Evolutionary conservation across 441 rosid genomes (phyloP).

Genomic region (Pelargonium australe): DNA sequence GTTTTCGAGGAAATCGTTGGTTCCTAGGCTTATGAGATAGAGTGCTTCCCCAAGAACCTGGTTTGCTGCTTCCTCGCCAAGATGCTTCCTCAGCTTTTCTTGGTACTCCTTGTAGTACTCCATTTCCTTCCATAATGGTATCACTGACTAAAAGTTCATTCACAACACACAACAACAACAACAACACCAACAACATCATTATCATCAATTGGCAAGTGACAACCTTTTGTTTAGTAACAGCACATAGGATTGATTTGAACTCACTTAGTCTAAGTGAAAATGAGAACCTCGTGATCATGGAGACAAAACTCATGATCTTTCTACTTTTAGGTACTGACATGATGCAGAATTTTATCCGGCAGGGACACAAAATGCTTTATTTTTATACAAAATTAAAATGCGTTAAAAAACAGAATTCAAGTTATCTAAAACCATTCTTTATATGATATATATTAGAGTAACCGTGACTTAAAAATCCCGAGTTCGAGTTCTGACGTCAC

Average conservation of each 20-base stretch:
- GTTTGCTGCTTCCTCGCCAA: slow-evolving; percentile 37
- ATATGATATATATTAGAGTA: too few relatives aligned
- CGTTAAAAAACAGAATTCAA: too few relatives aligned
- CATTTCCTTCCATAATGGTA: slow-evolving; percentile 56
- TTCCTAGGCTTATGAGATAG: slow-evolving; percentile 52
- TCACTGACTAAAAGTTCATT: slow-evolving; percentile 39
- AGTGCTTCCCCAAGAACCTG: slow-evolving; percentile 36
- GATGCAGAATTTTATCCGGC: neutral
- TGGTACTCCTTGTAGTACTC: slow-evolving; percentile 55
- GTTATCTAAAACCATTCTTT: too few relatives aligned
- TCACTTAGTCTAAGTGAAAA: neutral
- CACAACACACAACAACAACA: too few relatives aligned
- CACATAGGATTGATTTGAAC: too few relatives aligned
- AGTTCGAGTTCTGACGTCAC: too few relatives aligned
- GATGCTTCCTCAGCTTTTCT: slow-evolving; percentile 28
- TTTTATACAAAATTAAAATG: too few relatives aligned
- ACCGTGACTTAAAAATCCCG: too few relatives aligned
- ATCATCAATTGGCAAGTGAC: neutral
- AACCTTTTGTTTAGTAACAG: neutral
- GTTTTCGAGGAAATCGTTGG: slow-evolving; percentile 59
- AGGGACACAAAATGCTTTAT: too few relatives aligned
- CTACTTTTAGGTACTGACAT: neutral
- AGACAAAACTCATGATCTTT: neutral
- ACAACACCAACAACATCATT: too few relatives aligned
- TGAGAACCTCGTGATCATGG: neutral